phyloP scores from a whole-genome alignment of 768 basidiomycete species.

The Suillus clintonianus region DNA sequence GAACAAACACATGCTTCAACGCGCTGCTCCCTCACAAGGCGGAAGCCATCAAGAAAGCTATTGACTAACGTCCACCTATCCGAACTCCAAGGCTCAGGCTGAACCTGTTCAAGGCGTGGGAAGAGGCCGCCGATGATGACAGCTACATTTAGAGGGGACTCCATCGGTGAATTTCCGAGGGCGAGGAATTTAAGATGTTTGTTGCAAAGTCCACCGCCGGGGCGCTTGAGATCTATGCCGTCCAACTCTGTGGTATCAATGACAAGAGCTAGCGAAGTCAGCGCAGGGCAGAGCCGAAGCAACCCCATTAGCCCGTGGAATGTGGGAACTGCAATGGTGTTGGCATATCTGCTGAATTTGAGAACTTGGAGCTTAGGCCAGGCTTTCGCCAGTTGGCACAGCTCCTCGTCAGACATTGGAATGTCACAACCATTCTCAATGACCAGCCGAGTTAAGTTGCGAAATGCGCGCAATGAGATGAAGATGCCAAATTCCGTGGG shows the following conservation, averaged over 20 bases:
- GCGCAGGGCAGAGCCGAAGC: constrained; percentile 10
- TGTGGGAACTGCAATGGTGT: constrained; percentile 17
- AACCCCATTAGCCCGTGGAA: constrained; percentile 14
- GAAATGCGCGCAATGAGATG: neutral
- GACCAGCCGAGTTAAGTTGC: neutral
- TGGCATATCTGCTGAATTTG: constrained; percentile 14
- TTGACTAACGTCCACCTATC: too few species aligned
- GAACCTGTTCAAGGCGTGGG: constrained; percentile 18
- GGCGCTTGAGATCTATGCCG: neutral
- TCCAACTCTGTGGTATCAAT: constrained; percentile 11
- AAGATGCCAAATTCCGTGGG: neutral
- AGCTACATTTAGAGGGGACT: constrained; percentile 13
- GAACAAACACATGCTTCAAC: too few species aligned
- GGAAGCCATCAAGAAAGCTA: neutral
- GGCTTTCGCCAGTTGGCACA: constrained; percentile 15
- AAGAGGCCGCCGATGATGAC: constrained; percentile 11
- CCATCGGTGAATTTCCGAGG: constrained; percentile 21
- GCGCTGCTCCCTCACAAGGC: neutral
- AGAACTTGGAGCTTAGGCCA: constrained; percentile 27
- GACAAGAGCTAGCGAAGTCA: constrained; percentile 21
- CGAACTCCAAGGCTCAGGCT: constrained; percentile 1
- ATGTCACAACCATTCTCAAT: too few species aligned
- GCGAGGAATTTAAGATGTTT: constrained; percentile 2
- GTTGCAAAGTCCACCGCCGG: neutral
- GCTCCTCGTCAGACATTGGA: constrained; percentile 18